A percentile compares a stretch with the other conserved stretches of the same genome.
Conservation (phyloP, 1,284 basidiomycete genomes). For the Cryptococcus sp. region DNA sequence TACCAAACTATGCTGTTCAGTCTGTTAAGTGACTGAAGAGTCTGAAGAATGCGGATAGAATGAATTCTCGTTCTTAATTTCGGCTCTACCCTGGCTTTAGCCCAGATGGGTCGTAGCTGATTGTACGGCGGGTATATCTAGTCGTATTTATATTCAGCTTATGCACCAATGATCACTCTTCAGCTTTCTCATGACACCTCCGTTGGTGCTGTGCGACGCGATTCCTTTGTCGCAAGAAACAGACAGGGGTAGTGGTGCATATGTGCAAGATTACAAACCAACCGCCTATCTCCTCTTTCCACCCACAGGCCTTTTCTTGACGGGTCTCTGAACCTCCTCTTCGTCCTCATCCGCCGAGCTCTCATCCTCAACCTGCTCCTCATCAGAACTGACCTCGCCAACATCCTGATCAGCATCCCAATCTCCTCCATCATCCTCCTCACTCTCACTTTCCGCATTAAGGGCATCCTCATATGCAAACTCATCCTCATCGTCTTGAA, state of each 20-base stretch:
- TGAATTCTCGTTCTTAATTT: conserved; percentile 39
- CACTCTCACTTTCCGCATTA: conserved; percentile 57
- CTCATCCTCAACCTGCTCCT: conserved; percentile 18
- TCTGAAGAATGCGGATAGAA: conserved; percentile 35
- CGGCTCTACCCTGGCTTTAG: conserved; percentile 21
- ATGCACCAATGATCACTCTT: not conserved
- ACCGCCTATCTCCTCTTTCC: not conserved
- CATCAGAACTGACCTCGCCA: conserved; percentile 50
- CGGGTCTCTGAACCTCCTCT: conserved; percentile 1
- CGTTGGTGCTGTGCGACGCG: too few relatives aligned
- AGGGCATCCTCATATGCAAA: conserved; percentile 44
- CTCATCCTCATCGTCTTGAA: conserved; percentile 41
- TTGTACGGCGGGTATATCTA: conserved; percentile 9
- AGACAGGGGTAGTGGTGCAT: not conserved
- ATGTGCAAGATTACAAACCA: not conserved
- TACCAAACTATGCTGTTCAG: not conserved
- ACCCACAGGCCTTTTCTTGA: not conserved
- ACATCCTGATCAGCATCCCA: conserved; percentile 48
- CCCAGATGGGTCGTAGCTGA: conserved; percentile 26
- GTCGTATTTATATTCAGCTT: not conserved
- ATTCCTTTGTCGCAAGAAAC: not conserved
- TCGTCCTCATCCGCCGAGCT: conserved; percentile 14
- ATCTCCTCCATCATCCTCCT: conserved; percentile 50
- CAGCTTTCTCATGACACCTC: too few relatives aligned
- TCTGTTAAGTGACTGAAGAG: conserved; percentile 24